Evolutionary conservation across 768 basidiomycete species (phyloP).

Genomic region (Kwoniella botswanensis): DNA sequence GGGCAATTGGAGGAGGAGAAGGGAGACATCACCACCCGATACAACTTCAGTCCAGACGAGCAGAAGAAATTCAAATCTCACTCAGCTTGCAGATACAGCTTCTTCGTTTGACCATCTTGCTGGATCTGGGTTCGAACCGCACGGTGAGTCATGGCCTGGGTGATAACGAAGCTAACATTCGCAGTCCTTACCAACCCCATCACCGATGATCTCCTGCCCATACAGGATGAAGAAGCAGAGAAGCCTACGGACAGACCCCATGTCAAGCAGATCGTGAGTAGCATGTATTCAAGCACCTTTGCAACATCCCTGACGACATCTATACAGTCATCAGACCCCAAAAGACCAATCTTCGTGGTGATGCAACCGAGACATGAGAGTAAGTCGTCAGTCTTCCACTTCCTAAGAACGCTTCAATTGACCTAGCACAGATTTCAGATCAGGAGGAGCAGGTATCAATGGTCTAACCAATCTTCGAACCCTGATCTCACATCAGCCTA

Average conservation of each 20-base stretch:
- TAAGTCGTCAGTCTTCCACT: slow-evolving; percentile 1
- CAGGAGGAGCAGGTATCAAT: slow-evolving; percentile 13
- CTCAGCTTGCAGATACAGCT: slow-evolving; percentile 16
- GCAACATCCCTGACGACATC: neutral
- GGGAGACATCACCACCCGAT: slow-evolving; percentile 11
- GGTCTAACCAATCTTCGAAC: slow-evolving; percentile 25
- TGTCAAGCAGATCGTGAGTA: slow-evolving; percentile 34
- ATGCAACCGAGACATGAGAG: slow-evolving; percentile 30
- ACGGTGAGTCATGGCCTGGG: slow-evolving; percentile 8
- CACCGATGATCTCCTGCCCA: slow-evolving; percentile 39
- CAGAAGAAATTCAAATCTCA: neutral
- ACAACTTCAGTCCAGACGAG: neutral
- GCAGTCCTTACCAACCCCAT: slow-evolving; percentile 32
- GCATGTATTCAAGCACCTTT: neutral
- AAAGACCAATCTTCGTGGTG: slow-evolving; percentile 34
- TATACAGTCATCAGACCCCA: slow-evolving; percentile 28
- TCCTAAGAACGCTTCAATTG: neutral
- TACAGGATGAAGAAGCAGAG: slow-evolving; percentile 27
- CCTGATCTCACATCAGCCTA: slow-evolving; percentile 27
- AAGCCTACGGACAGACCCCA: slow-evolving; percentile 18
- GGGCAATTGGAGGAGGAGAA: slow-evolving; percentile 12
- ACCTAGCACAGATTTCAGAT: slow-evolving; percentile 1
- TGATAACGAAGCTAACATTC: neutral
- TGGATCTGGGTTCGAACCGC: slow-evolving; percentile 16
- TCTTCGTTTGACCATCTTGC: slow-evolving; percentile 31